Conservation (phyloP, 2,329 filamentous ascomycete species). For the Oidium heveae region DNA sequence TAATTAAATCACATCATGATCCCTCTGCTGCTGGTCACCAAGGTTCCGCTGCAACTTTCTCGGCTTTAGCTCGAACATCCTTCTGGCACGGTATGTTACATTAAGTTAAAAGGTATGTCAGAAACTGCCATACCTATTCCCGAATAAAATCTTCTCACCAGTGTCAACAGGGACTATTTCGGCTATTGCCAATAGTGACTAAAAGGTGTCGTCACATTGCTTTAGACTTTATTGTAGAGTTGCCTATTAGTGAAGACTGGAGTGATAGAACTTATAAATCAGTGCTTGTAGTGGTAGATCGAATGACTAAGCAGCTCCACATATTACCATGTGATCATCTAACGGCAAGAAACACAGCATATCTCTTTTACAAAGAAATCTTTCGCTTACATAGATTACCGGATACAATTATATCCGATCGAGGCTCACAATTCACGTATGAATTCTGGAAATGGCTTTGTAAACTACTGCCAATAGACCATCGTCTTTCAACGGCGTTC, state of each 20-base stretch:
- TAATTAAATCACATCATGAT: not conserved
- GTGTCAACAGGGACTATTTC: not conserved
- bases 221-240: not conserved
- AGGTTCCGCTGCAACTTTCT: not conserved
- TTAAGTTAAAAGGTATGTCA: not conserved
- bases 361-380: not conserved
- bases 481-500: constrained; percentile 3
- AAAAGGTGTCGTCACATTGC: not conserved
- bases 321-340: not conserved
- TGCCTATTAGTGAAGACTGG: not conserved
- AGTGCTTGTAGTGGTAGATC: not conserved
- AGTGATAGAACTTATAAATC: not conserved
- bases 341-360: not conserved
- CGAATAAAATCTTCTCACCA: not conserved
- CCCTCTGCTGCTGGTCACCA: not conserved
- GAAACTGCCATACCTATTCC: not conserved
- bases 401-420: constrained; percentile 1
- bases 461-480: constrained; percentile 1
- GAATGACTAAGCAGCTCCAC: not conserved
- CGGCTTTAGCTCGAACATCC: not conserved
- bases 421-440: constrained; percentile 4
- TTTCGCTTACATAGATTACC: not conserved
- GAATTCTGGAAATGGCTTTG: constrained; percentile 4
- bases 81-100: not conserved
- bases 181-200: not conserved